Evolutionary conservation across 2,329 filamentous ascomycete species (phyloP), one percentile per base, ranked within the genome.

Genomic region (Neoscytalidium dimidiatum): DNA sequence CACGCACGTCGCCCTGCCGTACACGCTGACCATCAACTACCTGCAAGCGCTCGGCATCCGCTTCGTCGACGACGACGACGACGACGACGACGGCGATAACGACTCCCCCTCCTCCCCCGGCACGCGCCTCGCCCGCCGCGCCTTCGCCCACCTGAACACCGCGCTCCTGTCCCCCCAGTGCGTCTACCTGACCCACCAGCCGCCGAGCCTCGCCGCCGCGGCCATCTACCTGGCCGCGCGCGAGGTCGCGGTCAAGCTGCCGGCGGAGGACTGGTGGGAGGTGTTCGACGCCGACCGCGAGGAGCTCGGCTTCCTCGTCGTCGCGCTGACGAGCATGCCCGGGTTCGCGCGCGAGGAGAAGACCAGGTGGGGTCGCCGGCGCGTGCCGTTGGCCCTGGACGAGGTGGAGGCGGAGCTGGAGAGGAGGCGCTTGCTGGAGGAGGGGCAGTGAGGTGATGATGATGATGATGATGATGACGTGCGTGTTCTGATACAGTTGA

Each of bases 201-300:
- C 95, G 1, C 86, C 90, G 67, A 87, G 89, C 26, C 82, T 99
- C 9, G 94, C 95, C 4, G 92, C 92, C 2, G 92, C 94, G 1
- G 92, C 94, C 0, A 90, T 97, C 33, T 99, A 98, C 75, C 86
- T 92, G n/a, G 92, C 94, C 0, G 91, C 92, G 0, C 85, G 89
- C 49, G 93, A 98, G 69, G 76, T 86, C 1, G 88, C 85, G 0
- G 86, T 91, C 13, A 93, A 92, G 75, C 84, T 97, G 79, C 92
- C 94, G 0, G 90, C 91, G 68, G 87, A 86, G 53, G 89, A 92
- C 68, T 99, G 95, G 95, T 99, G 95, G 95, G 94, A 97, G 77
- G 92, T 98, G 0, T 98, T 98, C 76, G 95, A 99, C 77, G 92
- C 95, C 7, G 94, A 97, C 72, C 85, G 95, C 58, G 95, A 99